Evolutionary conservation across 2,329 filamentous ascomycete species (phyloP).

Genomic region (Exophiala viscosa): DNA sequence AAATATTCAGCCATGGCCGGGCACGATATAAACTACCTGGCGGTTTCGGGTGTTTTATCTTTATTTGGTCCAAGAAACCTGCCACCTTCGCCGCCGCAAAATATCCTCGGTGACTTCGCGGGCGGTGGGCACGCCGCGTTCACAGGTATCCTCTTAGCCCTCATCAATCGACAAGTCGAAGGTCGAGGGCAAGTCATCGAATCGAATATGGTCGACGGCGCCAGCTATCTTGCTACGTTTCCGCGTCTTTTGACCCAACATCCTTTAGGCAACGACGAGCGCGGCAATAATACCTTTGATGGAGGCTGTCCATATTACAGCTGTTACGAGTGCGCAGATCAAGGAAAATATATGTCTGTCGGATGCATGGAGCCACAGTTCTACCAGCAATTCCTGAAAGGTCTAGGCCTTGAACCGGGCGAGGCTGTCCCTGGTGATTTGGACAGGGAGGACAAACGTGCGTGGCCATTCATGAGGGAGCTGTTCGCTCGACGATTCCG

Average conservation of each 20-base stretch:
- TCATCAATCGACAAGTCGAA: constrained; percentile 51
- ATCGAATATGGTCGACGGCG: constrained; percentile 93
- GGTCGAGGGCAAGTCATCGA: constrained; percentile 84
- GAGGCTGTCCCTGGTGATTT: constrained; percentile 36
- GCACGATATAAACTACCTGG: constrained; percentile 94
- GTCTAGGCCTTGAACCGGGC: constrained; percentile 64
- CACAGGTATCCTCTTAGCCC: constrained; percentile 73
- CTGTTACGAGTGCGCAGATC: constrained; percentile 77
- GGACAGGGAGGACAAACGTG: constrained; percentile 57
- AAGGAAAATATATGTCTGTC: constrained; percentile 71
- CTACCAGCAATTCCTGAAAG: constrained; percentile 63
- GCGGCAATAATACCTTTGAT: constrained; percentile 77
- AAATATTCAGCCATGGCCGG: constrained; percentile 84
- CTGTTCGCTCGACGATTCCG: constrained; percentile 63
- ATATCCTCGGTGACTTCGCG: constrained; percentile 85
- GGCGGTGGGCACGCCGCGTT: constrained; percentile 81
- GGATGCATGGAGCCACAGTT: constrained; percentile 87
- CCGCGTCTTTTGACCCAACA: constrained; percentile 64
- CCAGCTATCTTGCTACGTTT: constrained; percentile 71
- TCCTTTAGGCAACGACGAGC: constrained; percentile 56
- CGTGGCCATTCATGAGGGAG: constrained; percentile 64
- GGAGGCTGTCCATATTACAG: constrained; percentile 84
- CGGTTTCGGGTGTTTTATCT: constrained; percentile 73
- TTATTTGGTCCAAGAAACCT: constrained; percentile 67
- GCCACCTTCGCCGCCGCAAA: constrained; percentile 74